Conservation (phyloP, 805 yeast species). For the Sugiyamaella valdiviana region DNA sequence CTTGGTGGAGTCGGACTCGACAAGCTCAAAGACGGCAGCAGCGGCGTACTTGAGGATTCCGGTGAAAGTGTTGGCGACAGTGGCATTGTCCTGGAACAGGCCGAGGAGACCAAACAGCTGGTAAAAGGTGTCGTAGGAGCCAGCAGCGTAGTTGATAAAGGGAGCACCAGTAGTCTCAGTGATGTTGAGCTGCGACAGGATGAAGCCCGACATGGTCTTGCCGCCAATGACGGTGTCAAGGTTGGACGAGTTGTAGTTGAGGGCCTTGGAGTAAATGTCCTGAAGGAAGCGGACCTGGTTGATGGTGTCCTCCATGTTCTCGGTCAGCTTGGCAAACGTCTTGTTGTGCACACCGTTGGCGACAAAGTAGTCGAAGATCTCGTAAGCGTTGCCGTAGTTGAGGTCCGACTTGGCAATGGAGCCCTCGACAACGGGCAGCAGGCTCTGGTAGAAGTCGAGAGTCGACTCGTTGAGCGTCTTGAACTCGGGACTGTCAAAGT, state of each 20-base stretch:
- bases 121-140: slow-evolving; percentile 42
- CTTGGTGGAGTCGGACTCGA: slow-evolving; percentile 24
- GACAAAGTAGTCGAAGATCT: slow-evolving; percentile 37
- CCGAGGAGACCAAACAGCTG: slow-evolving; percentile 36
- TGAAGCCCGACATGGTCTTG: slow-evolving; percentile 35
- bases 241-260: slow-evolving; percentile 31
- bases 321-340: slow-evolving; percentile 33
- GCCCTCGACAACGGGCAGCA: slow-evolving; percentile 26
- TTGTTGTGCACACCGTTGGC: slow-evolving; percentile 40
- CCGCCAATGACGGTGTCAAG: slow-evolving; percentile 39
- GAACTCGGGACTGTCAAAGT: slow-evolving; percentile 31
- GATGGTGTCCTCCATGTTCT: slow-evolving; percentile 22
- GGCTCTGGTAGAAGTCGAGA: slow-evolving; percentile 35
- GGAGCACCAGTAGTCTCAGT: slow-evolving; percentile 35
- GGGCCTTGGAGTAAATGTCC: slow-evolving; percentile 37
- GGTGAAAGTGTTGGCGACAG: slow-evolving; percentile 31
- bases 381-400: slow-evolving; percentile 37
- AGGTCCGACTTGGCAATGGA: slow-evolving; percentile 27
- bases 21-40: slow-evolving; percentile 41
- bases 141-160: slow-evolving; percentile 39
- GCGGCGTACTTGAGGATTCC: slow-evolving; percentile 46
- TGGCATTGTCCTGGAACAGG: slow-evolving; percentile 31
- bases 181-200: slow-evolving; percentile 32
- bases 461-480: slow-evolving; percentile 33
- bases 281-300: slow-evolving; percentile 34